Conservation (phyloP, 2,329 filamentous ascomycete species). For the Phaeosphaeriaceae sp. region DNA sequence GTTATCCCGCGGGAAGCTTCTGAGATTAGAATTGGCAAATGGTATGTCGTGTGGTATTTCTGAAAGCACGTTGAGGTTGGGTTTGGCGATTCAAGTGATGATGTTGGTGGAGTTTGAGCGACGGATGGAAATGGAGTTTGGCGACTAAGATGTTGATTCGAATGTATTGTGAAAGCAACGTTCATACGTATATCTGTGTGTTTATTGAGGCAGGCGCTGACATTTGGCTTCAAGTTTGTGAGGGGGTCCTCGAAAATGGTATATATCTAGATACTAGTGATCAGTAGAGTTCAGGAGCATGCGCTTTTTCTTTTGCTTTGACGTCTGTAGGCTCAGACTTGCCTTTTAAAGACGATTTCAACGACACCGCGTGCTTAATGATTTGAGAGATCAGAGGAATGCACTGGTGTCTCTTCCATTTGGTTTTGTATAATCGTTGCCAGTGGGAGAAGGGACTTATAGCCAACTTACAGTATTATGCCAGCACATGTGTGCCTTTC, state of each 20-base stretch:
- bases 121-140: background rate
- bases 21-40: no score
- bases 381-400: conserved; percentile 20
- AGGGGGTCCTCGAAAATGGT: background rate
- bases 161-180: no score
- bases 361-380: conserved; percentile 26
- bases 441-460: conserved; percentile 8
- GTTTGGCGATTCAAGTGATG: no score
- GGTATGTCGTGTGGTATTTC: no score
- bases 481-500: conserved; percentile 56
- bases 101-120: background rate
- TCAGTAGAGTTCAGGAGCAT: background rate
- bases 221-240: no score
- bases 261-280: background rate
- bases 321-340: conserved; percentile 39
- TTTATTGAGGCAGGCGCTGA: no score
- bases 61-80: background rate
- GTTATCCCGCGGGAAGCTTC: no score
- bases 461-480: conserved; percentile 35
- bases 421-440: conserved; percentile 42
- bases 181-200: no score
- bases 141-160: no score
- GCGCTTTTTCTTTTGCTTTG: background rate
- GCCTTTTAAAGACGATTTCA: conserved; percentile 38
- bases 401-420: conserved; percentile 33